A percentile compares a stretch with the other conserved stretches of the same genome.
phyloP scores from a whole-genome alignment of 208 protist genomes.

The Trypanosoma boissoni region DNA sequence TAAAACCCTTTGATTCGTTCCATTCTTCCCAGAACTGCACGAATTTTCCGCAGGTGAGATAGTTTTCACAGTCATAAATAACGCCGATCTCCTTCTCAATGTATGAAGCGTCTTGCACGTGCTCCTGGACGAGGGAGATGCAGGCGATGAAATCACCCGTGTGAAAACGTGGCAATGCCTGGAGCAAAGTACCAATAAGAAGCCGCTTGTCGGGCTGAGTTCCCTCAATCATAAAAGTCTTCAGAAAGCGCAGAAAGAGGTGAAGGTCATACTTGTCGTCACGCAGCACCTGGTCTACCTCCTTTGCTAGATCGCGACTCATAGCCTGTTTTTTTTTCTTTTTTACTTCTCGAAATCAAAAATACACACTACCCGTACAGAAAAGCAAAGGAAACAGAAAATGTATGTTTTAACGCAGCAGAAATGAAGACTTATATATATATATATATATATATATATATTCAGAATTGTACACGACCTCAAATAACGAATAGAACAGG shows the following conservation, averaged over 20 bases:
- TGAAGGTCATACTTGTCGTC: constrained; percentile 81
- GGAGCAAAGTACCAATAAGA: constrained; percentile 75
- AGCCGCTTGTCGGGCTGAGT: constrained; percentile 73
- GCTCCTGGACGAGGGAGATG: constrained; percentile 79
- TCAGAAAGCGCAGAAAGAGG: constrained; percentile 81
- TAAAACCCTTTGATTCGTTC: constrained; percentile 52
- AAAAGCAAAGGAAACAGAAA: too few relatives aligned
- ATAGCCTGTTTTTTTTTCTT: constrained; percentile 9
- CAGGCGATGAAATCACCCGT: constrained; percentile 83
- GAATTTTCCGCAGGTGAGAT: constrained; percentile 79
- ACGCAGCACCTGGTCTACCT: constrained; percentile 71
- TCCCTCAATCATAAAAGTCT: constrained; percentile 55
- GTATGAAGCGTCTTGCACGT: constrained; percentile 73
- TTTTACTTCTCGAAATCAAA: background rate
- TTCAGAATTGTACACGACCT: too few relatives aligned
- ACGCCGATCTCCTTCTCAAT: constrained; percentile 76
- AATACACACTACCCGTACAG: too few relatives aligned
- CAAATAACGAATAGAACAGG: too few relatives aligned
- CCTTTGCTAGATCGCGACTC: constrained; percentile 55
- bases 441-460: too few relatives aligned
- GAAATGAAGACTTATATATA: too few relatives aligned
- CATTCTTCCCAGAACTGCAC: constrained; percentile 79
- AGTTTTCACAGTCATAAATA: constrained; percentile 90
- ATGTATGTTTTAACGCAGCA: too few relatives aligned
- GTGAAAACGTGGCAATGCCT: constrained; percentile 82